Conservation (phyloP, 345 rosid species). For the Fremontodendron californicum region DNA sequence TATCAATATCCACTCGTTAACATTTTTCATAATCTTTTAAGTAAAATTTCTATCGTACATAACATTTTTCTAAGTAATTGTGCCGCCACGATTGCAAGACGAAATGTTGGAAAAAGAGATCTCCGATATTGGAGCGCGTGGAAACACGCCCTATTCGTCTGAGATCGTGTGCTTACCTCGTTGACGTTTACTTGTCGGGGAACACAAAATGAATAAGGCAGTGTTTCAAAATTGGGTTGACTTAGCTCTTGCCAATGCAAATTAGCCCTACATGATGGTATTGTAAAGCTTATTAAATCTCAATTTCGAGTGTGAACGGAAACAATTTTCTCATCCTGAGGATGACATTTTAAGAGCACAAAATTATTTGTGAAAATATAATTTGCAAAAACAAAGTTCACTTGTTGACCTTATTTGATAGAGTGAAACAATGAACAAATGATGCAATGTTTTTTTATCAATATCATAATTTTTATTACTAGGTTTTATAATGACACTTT, state of each 20-base stretch:
- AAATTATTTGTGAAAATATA: neutral
- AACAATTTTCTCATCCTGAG: neutral
- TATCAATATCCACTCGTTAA: too few species aligned
- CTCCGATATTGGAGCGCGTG: constrained; percentile 20
- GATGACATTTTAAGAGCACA: neutral
- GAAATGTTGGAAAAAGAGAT: too few species aligned
- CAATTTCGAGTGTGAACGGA: neutral
- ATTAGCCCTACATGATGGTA: neutral
- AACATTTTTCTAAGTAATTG: neutral
- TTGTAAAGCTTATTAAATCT: neutral
- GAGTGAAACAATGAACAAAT: neutral
- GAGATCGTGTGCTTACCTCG: constrained; percentile 6
- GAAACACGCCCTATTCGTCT: neutral
- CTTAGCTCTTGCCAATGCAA: neutral
- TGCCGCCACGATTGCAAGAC: constrained; percentile 36
- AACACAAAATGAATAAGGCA: neutral
- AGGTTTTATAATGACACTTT: neutral
- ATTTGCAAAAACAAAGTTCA: neutral
- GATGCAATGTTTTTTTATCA: neutral
- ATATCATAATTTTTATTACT: neutral
- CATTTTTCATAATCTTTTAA: too few species aligned
- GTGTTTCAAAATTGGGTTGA: too few species aligned
- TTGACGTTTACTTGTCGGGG: constrained; percentile 16
- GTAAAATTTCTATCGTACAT: neutral
- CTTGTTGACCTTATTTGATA: neutral